phyloP scores from a whole-genome alignment of 345 rosid genomes.

The Hypericum androsaemum region DNA sequence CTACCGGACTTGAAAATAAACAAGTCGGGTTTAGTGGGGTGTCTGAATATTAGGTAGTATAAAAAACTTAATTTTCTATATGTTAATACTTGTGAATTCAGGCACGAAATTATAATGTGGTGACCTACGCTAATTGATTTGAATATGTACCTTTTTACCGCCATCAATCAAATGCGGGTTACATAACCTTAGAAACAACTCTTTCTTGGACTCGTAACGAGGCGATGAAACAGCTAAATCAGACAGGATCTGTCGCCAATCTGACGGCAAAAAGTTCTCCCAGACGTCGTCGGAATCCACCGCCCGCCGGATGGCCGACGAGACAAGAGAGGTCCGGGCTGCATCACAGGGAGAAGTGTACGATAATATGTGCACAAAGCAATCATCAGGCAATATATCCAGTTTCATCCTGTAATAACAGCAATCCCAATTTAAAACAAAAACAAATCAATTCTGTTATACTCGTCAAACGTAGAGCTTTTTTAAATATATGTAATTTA shows the following conservation, averaged over 20 bases:
- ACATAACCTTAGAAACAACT: not conserved
- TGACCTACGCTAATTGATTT: no score
- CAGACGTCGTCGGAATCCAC: not conserved
- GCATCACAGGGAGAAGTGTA: not conserved
- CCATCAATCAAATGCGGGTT: slow-evolving; percentile 17
- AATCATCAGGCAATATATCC: not conserved
- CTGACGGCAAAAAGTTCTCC: not conserved
- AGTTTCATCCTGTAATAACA: not conserved
- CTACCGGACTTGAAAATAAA: no score
- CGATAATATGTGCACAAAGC: not conserved
- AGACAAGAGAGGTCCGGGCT: not conserved
- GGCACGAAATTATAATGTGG: no score
- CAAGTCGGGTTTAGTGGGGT: no score
- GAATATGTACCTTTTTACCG: slow-evolving; percentile 27
- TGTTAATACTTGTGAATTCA: no score
- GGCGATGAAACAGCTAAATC: not conserved
- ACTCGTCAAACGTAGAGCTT: no score
- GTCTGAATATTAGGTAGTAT: no score
- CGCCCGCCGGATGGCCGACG: not conserved
- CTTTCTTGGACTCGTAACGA: not conserved
- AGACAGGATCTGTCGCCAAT: not conserved
- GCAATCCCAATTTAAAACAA: no score
- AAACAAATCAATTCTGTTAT: no score
- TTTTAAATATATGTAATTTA: no score
- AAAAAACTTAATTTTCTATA: no score